Base-by-base conservation (phyloP, 2,329 filamentous ascomycete species). In the Peltaster fructicola region DNA sequence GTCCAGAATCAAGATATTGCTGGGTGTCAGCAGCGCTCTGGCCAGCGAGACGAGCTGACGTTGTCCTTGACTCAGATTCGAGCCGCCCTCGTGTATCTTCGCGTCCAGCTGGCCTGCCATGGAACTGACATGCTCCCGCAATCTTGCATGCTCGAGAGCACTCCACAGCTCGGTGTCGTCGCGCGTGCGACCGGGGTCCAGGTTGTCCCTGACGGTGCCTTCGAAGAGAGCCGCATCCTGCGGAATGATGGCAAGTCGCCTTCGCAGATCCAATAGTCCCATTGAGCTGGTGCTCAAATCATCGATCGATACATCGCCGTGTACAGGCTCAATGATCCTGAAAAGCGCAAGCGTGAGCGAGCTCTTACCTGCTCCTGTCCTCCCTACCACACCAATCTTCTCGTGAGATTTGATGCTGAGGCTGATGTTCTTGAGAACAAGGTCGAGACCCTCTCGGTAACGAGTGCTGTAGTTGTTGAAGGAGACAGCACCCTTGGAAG, bases 91-190 rank as follows among this genome's bases (percentile, higher is more conserved):
- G 42, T 91, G 66, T 35, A 98, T 73, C 47, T 68, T 75, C 24
- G 85, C 81, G 53, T 95, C 88, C 10, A 98, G 65, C 38, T 82
- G 79, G 35, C 84, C 84, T 21, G 75, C 68, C 82, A 98, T 90
- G 36, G 62, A 68, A 3, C 73, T 58, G 33, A 98, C 68, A 53
- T 95, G 79, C 33, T 92, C 82, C 52, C 88, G 91, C 29, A 98
- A 62, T 43, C 85, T 74, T 31, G 88, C 88, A 54, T 95, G 85
- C 50, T 93, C 84, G 79, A 44, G 39, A 3, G 36, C 30, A 26
- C 78, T 91, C 88, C 88, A 98, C 16, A 98, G 62, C 48, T 95
- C 88, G 4, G 84, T 92, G 52, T 98, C 90, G 52, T 93, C 85
- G 45, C 92, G 84, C 27, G 90, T 80, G 48, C 92, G 79, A 14